These are phyloP conservation scores for Trichophyton schoenleinii DNA, from an alignment of 2,329 filamentous ascomycete genomes.

Conservation along the genomic window DNA sequence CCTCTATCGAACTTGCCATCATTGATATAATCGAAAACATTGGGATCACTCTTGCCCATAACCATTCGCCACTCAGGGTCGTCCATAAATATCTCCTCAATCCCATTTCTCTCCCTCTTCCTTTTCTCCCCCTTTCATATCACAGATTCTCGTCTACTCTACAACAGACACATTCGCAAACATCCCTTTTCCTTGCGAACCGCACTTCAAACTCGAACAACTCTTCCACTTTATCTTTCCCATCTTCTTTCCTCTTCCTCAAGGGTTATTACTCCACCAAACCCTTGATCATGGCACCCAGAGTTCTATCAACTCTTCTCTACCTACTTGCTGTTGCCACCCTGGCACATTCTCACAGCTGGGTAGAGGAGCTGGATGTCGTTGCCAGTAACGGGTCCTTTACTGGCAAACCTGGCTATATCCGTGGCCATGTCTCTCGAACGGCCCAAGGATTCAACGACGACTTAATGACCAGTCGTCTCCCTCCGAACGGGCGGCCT, in stretches of 20 bases:
- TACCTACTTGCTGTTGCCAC: neutral
- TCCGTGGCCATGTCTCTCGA: conserved; percentile 57
- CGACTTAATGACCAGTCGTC: conserved; percentile 46
- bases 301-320: neutral
- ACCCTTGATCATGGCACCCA: neutral
- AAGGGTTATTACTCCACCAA: neutral
- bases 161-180: neutral
- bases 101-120: neutral
- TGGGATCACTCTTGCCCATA: neutral
- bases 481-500: conserved; percentile 43
- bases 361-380: conserved; percentile 64
- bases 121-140: neutral
- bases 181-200: neutral
- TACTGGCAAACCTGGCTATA: conserved; percentile 56
- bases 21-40: neutral
- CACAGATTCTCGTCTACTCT: neutral
- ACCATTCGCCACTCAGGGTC: neutral
- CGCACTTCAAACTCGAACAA: neutral
- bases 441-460: conserved; percentile 46
- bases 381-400: conserved; percentile 65
- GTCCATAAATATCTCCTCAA: neutral
- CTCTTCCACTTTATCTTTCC: neutral
- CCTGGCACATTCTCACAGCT: conserved; percentile 48
- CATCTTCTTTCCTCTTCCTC: neutral
- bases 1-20: neutral